Evolutionary conservation across 1,139 yeast species (phyloP).

Genomic region (Pichia kudriavzevii): DNA sequence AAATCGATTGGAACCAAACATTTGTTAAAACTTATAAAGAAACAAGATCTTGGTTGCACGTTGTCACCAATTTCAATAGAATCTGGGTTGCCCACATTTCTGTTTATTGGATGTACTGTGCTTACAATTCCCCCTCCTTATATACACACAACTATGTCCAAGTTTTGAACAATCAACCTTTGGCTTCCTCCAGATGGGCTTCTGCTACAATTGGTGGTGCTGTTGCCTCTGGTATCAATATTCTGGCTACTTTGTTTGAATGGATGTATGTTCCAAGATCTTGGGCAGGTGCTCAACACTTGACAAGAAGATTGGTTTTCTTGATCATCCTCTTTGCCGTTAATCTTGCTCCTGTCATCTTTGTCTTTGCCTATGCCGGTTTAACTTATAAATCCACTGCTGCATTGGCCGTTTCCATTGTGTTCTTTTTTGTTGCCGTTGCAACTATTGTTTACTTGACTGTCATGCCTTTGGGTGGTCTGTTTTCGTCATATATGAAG

Average conservation of each 20-base stretch:
- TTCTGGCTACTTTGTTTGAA: conserved; percentile 82
- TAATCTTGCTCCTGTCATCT: conserved; percentile 82
- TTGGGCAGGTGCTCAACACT: conserved; percentile 99
- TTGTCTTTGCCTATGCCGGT: conserved; percentile 79
- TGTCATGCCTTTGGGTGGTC: conserved; percentile 94
- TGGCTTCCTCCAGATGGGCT: conserved; percentile 87
- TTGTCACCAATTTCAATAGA: conserved; percentile 93
- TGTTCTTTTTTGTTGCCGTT: conserved; percentile 83
- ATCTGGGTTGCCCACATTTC: conserved; percentile 93
- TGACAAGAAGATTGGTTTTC: conserved; percentile 79
- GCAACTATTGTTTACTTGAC: conserved; percentile 81
- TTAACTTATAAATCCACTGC: conserved; percentile 59
- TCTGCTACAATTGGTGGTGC: conserved; percentile 90
- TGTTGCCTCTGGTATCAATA: conserved; percentile 73
- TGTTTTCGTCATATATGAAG: conserved; percentile 88
- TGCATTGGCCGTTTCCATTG: conserved; percentile 77
- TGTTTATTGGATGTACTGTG: conserved; percentile 88
- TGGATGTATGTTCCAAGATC: conserved; percentile 96
- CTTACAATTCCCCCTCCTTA: conserved; percentile 85
- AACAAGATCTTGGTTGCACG: conserved; percentile 96
- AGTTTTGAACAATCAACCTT: conserved; percentile 74
- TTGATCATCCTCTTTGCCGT: conserved; percentile 56
- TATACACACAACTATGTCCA: conserved; percentile 85
- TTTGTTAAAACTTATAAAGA: conserved; percentile 96
- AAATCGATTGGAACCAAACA: conserved; percentile 85